Evolutionary conservation across 2,329 filamentous ascomycete species (phyloP), one percentile per base, ranked within the genome.

Genomic region (Myriosclerotinia scirpicola): DNA sequence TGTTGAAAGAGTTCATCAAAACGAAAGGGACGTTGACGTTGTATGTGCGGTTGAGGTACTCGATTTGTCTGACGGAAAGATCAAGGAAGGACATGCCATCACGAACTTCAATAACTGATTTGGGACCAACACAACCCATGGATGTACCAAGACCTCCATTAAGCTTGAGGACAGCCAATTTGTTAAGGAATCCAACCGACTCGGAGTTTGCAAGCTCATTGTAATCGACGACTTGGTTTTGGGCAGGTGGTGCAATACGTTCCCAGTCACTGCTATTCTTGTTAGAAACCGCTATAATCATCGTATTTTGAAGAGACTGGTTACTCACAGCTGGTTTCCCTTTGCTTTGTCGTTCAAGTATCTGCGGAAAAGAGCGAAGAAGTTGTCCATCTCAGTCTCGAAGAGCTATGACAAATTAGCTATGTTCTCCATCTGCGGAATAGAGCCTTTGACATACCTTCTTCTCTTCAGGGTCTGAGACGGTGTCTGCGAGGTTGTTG

Each of bases 1-100:
- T 99, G 87, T 99, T 99, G 91, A 99, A 99, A 66, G 95, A 98
- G 89, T 99, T 99, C 95, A 99, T 99, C 75, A 99, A 89, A 73
- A 99, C 89, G 81, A 99, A 97, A 59, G 95, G 95, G 44, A 99
- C 95, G 79, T 97, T 98, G 80, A 96, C 92, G 75, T 90, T 87
- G 84, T 97, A 98, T 72, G 93, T 98, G 80, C 93, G 91, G 90
- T 99, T 99, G 75, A 99, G 90, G 85, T 93, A 96, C 84, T 99
- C 95, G 78, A 99, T 96, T 85, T 99, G 95, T 77, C 95, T 92
- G 75, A 99, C 95, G 26, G 95, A 98, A 76, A 99, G 86, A 82
- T 99, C 95, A 73, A 99, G 87, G 89, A 99, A 99, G 75, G 95
- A 99, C 95, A 98, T 99, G 87, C 95, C 95, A 76, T 99, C 95